These are phyloP conservation scores for Phalaenopsis aphrodite DNA, from an alignment of 106 monocot species.

Conservation along the genomic window DNA sequence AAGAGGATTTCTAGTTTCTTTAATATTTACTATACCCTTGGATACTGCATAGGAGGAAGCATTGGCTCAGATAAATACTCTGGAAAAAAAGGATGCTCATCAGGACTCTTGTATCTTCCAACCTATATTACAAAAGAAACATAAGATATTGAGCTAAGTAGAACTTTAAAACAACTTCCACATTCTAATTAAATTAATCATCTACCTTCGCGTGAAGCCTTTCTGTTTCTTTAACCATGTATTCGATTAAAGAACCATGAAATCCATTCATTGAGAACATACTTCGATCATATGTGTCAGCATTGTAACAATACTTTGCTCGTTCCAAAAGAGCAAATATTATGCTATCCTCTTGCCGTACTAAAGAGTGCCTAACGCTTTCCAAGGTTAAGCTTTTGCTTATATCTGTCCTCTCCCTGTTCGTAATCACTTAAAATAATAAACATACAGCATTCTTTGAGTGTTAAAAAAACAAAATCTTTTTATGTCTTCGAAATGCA, in stretches of 20 bases:
- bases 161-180: neutral
- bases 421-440: neutral
- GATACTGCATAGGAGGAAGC: constrained; percentile 85
- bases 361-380: constrained; percentile 63
- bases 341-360: constrained; percentile 94
- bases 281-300: constrained; percentile 55
- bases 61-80: constrained; percentile 63
- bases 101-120: constrained; percentile 91
- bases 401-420: constrained; percentile 50
- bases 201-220: constrained; percentile 82
- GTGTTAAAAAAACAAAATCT: neutral
- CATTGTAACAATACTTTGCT: constrained; percentile 77
- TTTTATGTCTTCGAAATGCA: neutral
- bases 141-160: neutral
- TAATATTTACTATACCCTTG: constrained; percentile 37
- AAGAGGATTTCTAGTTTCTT: neutral
- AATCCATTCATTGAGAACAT: constrained; percentile 63
- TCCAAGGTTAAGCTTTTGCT: constrained; percentile 79
- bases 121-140: constrained; percentile 33
- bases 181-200: neutral
- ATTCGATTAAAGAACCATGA: constrained; percentile 75
- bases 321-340: constrained; percentile 86
- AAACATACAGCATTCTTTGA: neutral
- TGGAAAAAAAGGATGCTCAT: constrained; percentile 95
- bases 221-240: constrained; percentile 85